Evolutionary conservation across 1,284 basidiomycete species (phyloP).

Genomic region (Rhodotorula sp.): DNA sequence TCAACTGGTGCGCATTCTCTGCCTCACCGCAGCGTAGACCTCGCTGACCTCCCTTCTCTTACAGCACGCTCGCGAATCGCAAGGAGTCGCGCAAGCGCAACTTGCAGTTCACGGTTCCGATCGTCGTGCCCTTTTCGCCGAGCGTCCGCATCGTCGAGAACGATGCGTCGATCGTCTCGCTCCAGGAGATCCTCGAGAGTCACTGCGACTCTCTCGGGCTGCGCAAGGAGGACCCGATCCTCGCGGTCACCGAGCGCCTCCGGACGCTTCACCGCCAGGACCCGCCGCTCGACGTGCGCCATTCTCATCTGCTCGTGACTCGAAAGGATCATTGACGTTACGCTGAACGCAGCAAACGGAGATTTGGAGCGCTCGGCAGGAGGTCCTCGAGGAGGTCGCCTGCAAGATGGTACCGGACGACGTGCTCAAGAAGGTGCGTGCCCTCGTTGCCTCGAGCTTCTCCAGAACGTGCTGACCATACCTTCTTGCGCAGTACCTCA

Average conservation of each 20-base stretch:
- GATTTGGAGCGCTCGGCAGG: slow-evolving; percentile 54
- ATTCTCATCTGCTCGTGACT: not conserved
- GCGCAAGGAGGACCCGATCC: slow-evolving; percentile 82
- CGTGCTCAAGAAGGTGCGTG: slow-evolving; percentile 74
- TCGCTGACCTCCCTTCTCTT: not conserved
- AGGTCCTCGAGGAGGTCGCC: slow-evolving; percentile 86
- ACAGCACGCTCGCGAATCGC: slow-evolving; percentile 75
- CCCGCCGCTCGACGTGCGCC: slow-evolving; percentile 33
- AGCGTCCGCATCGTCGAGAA: slow-evolving; percentile 84
- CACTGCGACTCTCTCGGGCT: slow-evolving; percentile 78
- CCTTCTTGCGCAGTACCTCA: slow-evolving; percentile 71
- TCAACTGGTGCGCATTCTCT: slow-evolving; percentile 70
- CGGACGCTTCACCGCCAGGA: slow-evolving; percentile 54
- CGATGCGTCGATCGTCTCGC: slow-evolving; percentile 83
- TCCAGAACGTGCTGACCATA: not conserved
- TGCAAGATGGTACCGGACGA: slow-evolving; percentile 89
- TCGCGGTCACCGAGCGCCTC: slow-evolving; percentile 79
- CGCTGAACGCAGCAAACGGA: slow-evolving; percentile 17
- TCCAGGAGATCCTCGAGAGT: slow-evolving; percentile 93
- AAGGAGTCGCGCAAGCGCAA: slow-evolving; percentile 94
- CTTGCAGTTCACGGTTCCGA: slow-evolving; percentile 86
- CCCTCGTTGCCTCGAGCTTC: not conserved
- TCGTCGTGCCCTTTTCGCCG: slow-evolving; percentile 80
- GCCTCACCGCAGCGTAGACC: not conserved
- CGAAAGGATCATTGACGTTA: not conserved